These are phyloP conservation scores for Rutstroemia sp. DNA, from an alignment of 2,329 filamentous ascomycete species.

Conservation along the genomic window DNA sequence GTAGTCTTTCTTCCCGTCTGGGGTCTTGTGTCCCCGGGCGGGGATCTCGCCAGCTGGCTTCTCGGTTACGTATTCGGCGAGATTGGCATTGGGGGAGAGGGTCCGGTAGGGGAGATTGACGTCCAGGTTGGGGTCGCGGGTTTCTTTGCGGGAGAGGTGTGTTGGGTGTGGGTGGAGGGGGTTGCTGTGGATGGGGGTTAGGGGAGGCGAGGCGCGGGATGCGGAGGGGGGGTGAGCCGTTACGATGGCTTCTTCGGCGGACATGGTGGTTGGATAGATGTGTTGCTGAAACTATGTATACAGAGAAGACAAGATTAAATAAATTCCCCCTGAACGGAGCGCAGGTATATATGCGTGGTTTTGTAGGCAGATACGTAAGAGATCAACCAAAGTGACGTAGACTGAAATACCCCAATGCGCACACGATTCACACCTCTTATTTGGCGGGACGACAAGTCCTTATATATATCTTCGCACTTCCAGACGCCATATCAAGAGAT, in stretches of 20 bases:
- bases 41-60: constrained; percentile 52
- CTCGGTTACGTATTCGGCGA: constrained; percentile 62
- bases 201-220: background rate
- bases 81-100: constrained; percentile 50
- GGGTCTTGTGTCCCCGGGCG: background rate
- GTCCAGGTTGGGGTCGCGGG: constrained; percentile 31
- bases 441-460: no score
- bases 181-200: constrained; percentile 6
- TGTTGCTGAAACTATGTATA: background rate
- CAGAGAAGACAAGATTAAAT: background rate
- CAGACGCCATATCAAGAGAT: no score
- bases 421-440: no score
- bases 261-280: background rate
- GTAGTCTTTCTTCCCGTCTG: constrained; percentile 29
- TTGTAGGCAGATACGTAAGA: no score
- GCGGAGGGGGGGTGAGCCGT: background rate
- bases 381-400: no score
- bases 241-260: background rate
- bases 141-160: constrained; percentile 21
- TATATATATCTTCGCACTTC: no score
- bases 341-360: no score
- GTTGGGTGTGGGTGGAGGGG: background rate
- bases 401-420: no score
- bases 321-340: background rate
- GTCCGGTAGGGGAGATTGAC: constrained; percentile 59